A percentile compares a stretch with the other conserved stretches of the same genome.
phyloP scores from a whole-genome alignment of 2,329 filamentous ascomycete genomes.

The Aspergillus udagawae region DNA sequence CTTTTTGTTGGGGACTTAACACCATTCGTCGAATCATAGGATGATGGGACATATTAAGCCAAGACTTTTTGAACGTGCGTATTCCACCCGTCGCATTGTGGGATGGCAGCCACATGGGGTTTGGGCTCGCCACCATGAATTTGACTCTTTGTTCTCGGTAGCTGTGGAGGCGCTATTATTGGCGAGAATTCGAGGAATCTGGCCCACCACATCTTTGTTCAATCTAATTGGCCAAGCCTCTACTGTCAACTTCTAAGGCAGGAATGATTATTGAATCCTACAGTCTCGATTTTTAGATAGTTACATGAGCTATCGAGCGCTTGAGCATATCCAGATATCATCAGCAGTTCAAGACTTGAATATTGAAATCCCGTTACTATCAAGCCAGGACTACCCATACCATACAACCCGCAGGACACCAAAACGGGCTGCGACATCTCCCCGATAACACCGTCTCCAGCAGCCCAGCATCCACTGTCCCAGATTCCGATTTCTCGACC shows the following conservation, averaged over 20 bases:
- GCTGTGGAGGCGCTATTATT: not conserved
- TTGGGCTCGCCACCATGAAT: not conserved
- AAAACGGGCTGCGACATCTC: not conserved
- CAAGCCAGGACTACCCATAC: too few species aligned
- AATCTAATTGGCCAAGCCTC: not conserved
- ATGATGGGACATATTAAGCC: not conserved
- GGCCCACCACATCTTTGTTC: not conserved
- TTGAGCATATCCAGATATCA: too few species aligned
- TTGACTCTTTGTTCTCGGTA: not conserved
- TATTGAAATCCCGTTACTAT: too few species aligned
- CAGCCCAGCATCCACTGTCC: not conserved
- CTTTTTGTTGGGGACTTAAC: not conserved
- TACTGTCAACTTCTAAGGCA: not conserved
- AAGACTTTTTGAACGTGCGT: not conserved
- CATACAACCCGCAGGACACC: too few species aligned
- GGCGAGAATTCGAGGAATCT: not conserved
- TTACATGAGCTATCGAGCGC: too few species aligned
- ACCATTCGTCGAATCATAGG: not conserved
- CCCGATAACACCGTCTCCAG: not conserved
- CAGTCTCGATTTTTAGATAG: too few species aligned
- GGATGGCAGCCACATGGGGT: not conserved
- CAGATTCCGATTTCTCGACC: not conserved
- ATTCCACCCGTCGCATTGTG: not conserved
- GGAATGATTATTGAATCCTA: too few species aligned
- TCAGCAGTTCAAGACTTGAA: too few species aligned